These are phyloP conservation scores for Calonectria fujianensis DNA, from an alignment of 2,329 filamentous ascomycete species.

Conservation along the genomic window DNA sequence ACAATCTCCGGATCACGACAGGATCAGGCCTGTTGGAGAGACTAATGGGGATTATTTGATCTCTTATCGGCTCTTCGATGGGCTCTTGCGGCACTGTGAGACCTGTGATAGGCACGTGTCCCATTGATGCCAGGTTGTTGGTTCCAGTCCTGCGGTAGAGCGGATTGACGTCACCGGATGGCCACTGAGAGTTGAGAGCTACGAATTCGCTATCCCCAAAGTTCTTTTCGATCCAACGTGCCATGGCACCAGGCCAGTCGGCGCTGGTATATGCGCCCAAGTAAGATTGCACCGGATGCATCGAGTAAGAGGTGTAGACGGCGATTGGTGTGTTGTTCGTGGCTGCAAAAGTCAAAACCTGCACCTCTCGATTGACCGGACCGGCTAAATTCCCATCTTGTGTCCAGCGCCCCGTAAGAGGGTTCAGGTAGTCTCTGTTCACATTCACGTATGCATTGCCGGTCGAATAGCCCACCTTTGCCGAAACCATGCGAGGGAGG, in stretches of 20 bases:
- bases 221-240: neutral
- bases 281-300: conserved; percentile 11
- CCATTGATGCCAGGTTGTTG: conserved; percentile 7
- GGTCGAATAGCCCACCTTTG: conserved; percentile 14
- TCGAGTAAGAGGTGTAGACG: conserved; percentile 10
- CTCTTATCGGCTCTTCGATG: neutral
- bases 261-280: neutral
- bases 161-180: neutral
- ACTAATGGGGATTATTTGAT: neutral
- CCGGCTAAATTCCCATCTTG: conserved; percentile 2
- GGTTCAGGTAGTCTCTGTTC: conserved; percentile 3
- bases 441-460: neutral
- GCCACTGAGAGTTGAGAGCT: neutral
- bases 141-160: conserved; percentile 5
- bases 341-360: neutral
- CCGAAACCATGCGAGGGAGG: neutral
- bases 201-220: neutral
- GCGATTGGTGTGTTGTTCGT: conserved; percentile 7
- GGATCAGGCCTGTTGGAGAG: conserved; percentile 1
- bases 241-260: neutral
- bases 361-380: neutral
- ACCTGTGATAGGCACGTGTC: neutral
- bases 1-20: conserved; percentile 1
- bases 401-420: neutral
- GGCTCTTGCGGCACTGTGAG: neutral